A percentile compares a stretch with the other conserved stretches of the same genome.
Conservation (phyloP, 2,329 filamentous ascomycete species). For the Colletotrichum scovillei region DNA sequence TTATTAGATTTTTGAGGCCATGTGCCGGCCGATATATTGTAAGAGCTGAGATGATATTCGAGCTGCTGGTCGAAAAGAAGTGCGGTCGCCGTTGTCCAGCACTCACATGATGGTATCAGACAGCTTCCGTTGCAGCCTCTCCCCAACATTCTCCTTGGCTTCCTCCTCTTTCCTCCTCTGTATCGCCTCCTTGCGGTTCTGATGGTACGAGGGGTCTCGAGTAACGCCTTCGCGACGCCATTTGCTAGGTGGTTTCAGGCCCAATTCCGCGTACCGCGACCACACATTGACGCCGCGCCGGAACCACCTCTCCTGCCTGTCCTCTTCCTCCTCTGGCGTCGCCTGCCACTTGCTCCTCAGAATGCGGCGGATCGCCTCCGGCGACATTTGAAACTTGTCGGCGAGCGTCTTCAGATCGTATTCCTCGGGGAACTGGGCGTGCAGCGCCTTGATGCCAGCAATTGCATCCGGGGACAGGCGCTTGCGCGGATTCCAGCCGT, state of each 20-base stretch:
- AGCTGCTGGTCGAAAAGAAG: not conserved
- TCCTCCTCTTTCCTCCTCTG: conserved; percentile 43
- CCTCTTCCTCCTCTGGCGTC: conserved; percentile 63
- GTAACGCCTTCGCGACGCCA: conserved; percentile 69
- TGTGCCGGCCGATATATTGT: not conserved
- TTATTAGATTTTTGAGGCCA: not conserved
- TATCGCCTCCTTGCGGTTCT: conserved; percentile 43
- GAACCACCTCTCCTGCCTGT: conserved; percentile 71
- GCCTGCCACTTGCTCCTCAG: conserved; percentile 83
- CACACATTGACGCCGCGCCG: conserved; percentile 70
- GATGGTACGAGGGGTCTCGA: conserved; percentile 56
- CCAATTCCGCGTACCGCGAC: conserved; percentile 68
- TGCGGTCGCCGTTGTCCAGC: not conserved
- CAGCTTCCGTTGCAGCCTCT: conserved; percentile 42
- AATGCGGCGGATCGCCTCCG: conserved; percentile 89
- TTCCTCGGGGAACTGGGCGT: conserved; percentile 79
- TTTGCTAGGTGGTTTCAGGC: conserved; percentile 69
- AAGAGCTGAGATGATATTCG: not conserved
- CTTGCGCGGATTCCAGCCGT: conserved; percentile 86
- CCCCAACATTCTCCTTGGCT: conserved; percentile 40
- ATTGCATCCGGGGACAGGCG: conserved; percentile 91
- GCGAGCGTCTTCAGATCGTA: conserved; percentile 83
- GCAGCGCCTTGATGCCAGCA: conserved; percentile 86
- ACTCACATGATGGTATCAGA: conserved; percentile 42
- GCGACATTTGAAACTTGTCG: conserved; percentile 83